These are phyloP conservation scores for Candida arabinofermentans DNA, from an alignment of 805 yeast genomes.

Conservation along the genomic window DNA sequence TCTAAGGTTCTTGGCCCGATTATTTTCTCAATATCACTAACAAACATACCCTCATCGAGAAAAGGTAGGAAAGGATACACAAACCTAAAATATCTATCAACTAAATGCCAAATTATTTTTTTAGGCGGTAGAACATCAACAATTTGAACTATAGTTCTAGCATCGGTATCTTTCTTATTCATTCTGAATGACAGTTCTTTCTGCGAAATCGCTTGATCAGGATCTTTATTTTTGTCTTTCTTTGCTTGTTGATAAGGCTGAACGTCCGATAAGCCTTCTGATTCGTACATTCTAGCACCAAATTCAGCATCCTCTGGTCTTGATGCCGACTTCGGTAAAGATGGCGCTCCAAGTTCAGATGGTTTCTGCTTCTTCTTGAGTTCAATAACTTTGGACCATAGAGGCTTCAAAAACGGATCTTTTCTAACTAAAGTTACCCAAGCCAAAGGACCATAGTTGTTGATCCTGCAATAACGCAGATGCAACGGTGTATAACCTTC, in stretches of 20 bases:
- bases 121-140: slow-evolving; percentile 38
- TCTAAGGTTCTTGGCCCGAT: slow-evolving; percentile 34
- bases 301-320: slow-evolving; percentile 22
- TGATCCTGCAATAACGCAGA: slow-evolving; percentile 36
- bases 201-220: neutral
- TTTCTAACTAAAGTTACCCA: slow-evolving; percentile 45
- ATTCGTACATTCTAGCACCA: slow-evolving; percentile 30
- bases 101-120: slow-evolving; percentile 41
- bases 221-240: slow-evolving; percentile 7
- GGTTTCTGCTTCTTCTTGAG: slow-evolving; percentile 17
- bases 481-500: slow-evolving; percentile 41
- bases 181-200: neutral
- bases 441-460: slow-evolving; percentile 50
- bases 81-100: slow-evolving; percentile 40
- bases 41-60: slow-evolving; percentile 36
- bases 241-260: slow-evolving; percentile 23
- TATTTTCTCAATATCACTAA: slow-evolving; percentile 32
- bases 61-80: slow-evolving; percentile 47
- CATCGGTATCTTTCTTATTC: slow-evolving; percentile 18
- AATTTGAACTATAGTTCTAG: slow-evolving; percentile 26
- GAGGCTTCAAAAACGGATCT: slow-evolving; percentile 37
- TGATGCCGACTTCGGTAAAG: neutral
- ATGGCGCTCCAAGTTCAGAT: neutral
- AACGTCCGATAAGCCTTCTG: slow-evolving; percentile 37
- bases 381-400: slow-evolving; percentile 30